phyloP scores from a whole-genome alignment of 192 early-diverging fungal species.

The Diversispora epigaea region DNA sequence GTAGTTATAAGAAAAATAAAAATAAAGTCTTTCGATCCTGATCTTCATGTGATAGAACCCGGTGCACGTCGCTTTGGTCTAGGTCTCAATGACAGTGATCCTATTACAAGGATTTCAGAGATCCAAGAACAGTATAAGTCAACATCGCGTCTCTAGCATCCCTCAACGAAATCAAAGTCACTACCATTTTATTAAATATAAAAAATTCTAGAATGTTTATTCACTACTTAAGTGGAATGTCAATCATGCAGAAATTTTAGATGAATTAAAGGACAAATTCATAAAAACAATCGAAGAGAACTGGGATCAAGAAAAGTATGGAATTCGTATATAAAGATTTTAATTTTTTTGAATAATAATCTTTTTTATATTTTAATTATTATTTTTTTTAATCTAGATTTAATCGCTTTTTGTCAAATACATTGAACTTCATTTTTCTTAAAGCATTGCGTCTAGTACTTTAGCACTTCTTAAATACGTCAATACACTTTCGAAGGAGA shows the following conservation, averaged over 20 bases:
- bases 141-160: not conserved
- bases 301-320: constrained; percentile 23
- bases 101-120: not conserved
- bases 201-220: constrained; percentile 8
- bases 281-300: constrained; percentile 11
- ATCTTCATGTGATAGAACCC: not conserved
- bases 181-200: not conserved
- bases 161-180: not conserved
- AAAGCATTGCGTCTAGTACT: not conserved
- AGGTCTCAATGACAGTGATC: not conserved
- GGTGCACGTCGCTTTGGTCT: not conserved
- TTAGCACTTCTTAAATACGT: constrained; percentile 11
- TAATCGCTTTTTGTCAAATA: constrained; percentile 7
- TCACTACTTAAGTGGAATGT: constrained; percentile 26
- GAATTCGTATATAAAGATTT: not conserved
- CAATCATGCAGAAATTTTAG: constrained; percentile 17
- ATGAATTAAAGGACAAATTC: not conserved
- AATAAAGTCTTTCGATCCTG: not conserved
- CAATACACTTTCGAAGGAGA: too few relatives aligned
- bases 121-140: not conserved
- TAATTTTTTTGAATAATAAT: not conserved
- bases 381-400: not conserved
- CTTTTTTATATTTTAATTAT: not conserved
- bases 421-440: not conserved
- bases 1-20: too few relatives aligned